Evolutionary conservation across 2,329 filamentous ascomycete species (phyloP).

Genomic region (Colletotrichum zoysiae): DNA sequence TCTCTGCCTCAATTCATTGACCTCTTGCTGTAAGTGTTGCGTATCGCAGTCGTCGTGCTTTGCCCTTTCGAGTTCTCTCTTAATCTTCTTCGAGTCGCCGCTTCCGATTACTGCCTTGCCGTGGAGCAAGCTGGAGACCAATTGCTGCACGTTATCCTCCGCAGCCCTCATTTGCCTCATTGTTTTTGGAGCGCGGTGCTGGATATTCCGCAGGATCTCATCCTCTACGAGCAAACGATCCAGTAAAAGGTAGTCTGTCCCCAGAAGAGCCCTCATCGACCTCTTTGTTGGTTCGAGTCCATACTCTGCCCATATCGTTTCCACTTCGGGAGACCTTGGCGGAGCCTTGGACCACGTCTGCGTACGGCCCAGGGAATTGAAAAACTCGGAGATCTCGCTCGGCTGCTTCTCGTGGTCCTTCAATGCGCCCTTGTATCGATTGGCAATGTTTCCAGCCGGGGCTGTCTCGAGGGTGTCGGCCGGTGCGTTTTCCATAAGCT

Average conservation of each 20-base stretch:
- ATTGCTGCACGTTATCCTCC: not conserved
- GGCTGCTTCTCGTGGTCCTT: slow-evolving; percentile 14
- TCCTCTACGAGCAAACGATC: slow-evolving; percentile 10
- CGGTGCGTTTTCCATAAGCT: slow-evolving; percentile 52
- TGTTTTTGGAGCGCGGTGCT: slow-evolving; percentile 14
- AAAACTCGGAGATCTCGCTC: slow-evolving; percentile 23
- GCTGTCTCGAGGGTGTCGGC: slow-evolving; percentile 42
- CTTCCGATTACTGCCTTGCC: slow-evolving; percentile 33
- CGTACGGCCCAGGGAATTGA: slow-evolving; percentile 27
- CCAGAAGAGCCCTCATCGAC: not conserved
- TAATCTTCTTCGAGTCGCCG: slow-evolving; percentile 6
- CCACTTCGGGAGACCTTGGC: slow-evolving; percentile 17
- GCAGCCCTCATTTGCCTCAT: not conserved
- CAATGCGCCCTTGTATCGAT: slow-evolving; percentile 34
- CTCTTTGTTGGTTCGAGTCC: slow-evolving; percentile 12
- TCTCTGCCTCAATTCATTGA: slow-evolving; percentile 19
- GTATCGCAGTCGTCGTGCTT: not conserved
- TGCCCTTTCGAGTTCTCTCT: slow-evolving; percentile 48
- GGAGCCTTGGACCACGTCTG: not conserved
- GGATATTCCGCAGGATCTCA: not conserved
- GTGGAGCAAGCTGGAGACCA: slow-evolving; percentile 20
- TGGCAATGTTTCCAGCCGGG: slow-evolving; percentile 44
- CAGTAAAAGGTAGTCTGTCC: slow-evolving; percentile 20
- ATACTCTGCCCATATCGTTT: slow-evolving; percentile 18
- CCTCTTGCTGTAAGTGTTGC: slow-evolving; percentile 21